Evolutionary conservation across 352 stramenopile genomes (phyloP), one percentile per base, ranked within the genome.

Genomic region (Globisporangium irregulare): DNA sequence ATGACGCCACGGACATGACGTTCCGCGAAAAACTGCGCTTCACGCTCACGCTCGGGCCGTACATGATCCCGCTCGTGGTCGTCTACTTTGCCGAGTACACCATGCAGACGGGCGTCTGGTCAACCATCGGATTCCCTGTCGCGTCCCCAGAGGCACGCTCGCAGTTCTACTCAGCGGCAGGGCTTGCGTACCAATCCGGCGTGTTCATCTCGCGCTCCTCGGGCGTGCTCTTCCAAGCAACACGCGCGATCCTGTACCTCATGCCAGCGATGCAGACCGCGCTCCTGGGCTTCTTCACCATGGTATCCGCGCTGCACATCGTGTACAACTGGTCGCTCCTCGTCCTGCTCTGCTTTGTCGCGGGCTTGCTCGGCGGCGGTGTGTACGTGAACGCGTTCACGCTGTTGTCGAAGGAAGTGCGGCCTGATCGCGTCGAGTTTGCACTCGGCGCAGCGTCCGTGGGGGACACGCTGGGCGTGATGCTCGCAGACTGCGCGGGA

Each of bases 41-140:
- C 48, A 89, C 93, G 24, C 64, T 96, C 53, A 91, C 76, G 41
- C 81, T 98, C 0, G 95, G 89, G 54, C 87, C 87, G 29, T 98
- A 98, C 73, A 98, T 94, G 62, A 75, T 98, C 24, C 92, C 93
- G 7, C 73, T 98, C 10, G 87, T 95, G 51, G 78, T 91, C 36
- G 94, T 98, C 5, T 98, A 98, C 73, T 90, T 95, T 43, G 87
- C 93, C 9, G 95, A 98, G 73, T 98, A 98, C 77, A 92, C 90
- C 4, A 93, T 98, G 73, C 93, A 98, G 75, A 93, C 88, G 1
- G 95, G 94, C 29, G 89, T 96, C 14, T 98, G 95, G 95, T 95
- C 90, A 15, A 83, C 93, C 12, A 98, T 98, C 70, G 94, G 95
- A 9, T 98, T 98, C 70, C 95, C 95, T 1, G 86, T 98, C 0